Base-by-base conservation (phyloP, 352 stramenopile species). In the Phytophthora vignae region DNA sequence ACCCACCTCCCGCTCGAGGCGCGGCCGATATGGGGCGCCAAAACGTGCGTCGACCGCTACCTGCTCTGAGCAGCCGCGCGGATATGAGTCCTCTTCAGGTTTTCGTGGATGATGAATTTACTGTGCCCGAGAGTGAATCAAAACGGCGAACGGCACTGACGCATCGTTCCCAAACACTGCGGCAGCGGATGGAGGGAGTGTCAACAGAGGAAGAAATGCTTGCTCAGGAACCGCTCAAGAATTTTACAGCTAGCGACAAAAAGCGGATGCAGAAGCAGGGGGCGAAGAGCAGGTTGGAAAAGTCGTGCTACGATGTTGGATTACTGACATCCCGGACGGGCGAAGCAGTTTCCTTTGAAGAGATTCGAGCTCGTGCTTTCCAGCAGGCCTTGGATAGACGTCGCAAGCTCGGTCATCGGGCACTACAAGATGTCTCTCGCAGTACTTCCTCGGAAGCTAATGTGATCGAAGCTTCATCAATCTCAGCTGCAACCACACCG, bases 31-130 rank as follows among this genome's bases (percentile, higher is more conserved):
- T n/a, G 73, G 55, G 21, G 6, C 54, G 22, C 31, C 59, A 66
- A 54, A 17, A 42, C 15, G 63, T 70, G 14, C 57, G 27, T 49
- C 70, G n/a, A 25, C 19, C 49, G 19, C 19, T 46, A 8, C 59
- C 66, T 11, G 46, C 25, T 17, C 8, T 54, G 9, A 76, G 42
- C 29, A 58, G 49, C 22, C 70, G 42, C 22, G n/a, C 56, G 53
- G 27, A 64, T 27, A 50, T 31, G 31, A 85, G 54, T 33, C n/a
- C 79, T 40, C 66, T 93, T 17, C 74, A 95, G 84, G 86, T 95
- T 77, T 95, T 94, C 78, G 83, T 91, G 36, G 88, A 95, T 56
- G 83, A 90, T 40, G 82, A 93, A 54, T 91, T 91, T 79, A 67
- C 64, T 25, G 60, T 72, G 21, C 57, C 64, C 55, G 67, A 73